Evolutionary conservation across 2,329 filamentous ascomycete genomes (phyloP).

Genomic region (Venturia oleaginea): DNA sequence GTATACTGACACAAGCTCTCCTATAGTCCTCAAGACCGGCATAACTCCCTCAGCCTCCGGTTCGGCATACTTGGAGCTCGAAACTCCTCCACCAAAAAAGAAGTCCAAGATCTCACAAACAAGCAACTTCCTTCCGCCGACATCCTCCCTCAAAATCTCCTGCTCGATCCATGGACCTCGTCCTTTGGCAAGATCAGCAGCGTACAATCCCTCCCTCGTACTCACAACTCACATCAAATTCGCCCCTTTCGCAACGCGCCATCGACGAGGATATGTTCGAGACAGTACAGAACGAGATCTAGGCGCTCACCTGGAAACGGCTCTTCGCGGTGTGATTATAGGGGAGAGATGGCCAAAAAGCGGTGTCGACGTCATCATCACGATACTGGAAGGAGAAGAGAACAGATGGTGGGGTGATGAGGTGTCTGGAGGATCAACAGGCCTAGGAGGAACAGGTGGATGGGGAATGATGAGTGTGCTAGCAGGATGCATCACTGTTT

Average conservation of each 20-base stretch:
- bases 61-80: constrained; percentile 70
- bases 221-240: constrained; percentile 94
- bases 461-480: constrained; percentile 91
- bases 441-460: constrained; percentile 34
- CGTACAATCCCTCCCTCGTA: constrained; percentile 87
- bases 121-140: constrained; percentile 41
- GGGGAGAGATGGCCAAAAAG: constrained; percentile 98
- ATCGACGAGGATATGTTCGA: constrained; percentile 68
- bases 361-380: constrained; percentile 89
- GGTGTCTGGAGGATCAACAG: constrained; percentile 37
- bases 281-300: constrained; percentile 83
- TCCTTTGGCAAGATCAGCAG: constrained; percentile 77
- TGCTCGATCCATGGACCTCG: constrained; percentile 91
- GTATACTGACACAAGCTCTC: constrained; percentile 17
- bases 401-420: constrained; percentile 57
- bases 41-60: constrained; percentile 89
- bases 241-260: constrained; percentile 81
- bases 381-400: constrained; percentile 87
- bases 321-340: constrained; percentile 79
- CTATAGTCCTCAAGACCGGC: constrained; percentile 74
- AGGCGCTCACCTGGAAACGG: constrained; percentile 82
- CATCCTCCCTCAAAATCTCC: constrained; percentile 74
- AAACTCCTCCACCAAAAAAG: constrained; percentile 32
- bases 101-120: constrained; percentile 22
- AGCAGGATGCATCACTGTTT: constrained; percentile 85